Conservation (phyloP, 2,329 filamentous ascomycete genomes). For the Verticillium nonalfalfae region DNA sequence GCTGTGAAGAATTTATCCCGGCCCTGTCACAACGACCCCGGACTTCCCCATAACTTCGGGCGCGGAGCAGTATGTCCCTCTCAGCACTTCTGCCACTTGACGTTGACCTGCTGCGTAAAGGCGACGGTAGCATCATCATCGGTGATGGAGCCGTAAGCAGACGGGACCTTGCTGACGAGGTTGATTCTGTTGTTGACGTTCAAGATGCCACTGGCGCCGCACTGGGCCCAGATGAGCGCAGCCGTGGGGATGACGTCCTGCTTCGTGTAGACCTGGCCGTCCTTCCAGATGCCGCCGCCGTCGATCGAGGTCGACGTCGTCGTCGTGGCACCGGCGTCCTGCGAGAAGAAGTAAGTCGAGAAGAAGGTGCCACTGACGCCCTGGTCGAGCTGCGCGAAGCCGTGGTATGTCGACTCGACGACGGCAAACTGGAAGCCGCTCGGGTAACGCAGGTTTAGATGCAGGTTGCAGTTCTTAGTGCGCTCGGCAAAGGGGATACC, state of each 20-base stretch:
- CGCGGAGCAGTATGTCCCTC: too few species aligned
- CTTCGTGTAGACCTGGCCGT: constrained; percentile 40
- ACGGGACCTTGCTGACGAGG: constrained; percentile 21
- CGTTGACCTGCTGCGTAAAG: constrained; percentile 29
- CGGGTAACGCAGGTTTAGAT: constrained; percentile 38
- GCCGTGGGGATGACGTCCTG: constrained; percentile 35
- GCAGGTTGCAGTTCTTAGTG: constrained; percentile 42
- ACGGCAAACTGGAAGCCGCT: constrained; percentile 40
- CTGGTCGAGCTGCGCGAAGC: constrained; percentile 37
- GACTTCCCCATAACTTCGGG: too few species aligned
- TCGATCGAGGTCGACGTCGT: constrained; percentile 35
- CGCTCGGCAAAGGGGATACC: constrained; percentile 25
- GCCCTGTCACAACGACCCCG: too few species aligned
- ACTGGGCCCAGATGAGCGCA: constrained; percentile 37
- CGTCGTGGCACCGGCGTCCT: constrained; percentile 35
- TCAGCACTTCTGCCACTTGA: constrained; percentile 21
- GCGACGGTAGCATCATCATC: constrained; percentile 32
- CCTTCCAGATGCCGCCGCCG: constrained; percentile 32
- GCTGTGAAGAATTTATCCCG: background rate
- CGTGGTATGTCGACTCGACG: constrained; percentile 41
- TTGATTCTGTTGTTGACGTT: constrained; percentile 32
- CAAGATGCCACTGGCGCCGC: constrained; percentile 36
- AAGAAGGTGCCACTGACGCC: constrained; percentile 37
- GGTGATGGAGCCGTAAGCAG: constrained; percentile 26
- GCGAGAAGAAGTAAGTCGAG: constrained; percentile 41